Conservation (phyloP, 768 basidiomycete species). For the Amanita pseudoporphyria region DNA sequence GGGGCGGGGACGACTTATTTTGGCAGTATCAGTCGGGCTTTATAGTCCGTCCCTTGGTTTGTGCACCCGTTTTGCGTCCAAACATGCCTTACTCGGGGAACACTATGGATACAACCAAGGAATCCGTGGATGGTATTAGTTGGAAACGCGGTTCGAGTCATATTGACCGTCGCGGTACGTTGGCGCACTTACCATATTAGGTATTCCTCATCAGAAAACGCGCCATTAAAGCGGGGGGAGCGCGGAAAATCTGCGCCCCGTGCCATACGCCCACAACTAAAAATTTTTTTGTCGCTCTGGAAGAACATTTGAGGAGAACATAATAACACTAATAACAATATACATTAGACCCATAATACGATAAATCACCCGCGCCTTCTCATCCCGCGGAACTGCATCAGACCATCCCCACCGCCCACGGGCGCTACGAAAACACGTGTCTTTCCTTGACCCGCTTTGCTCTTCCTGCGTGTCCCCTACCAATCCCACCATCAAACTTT, state of each 20-base stretch:
- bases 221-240: background rate
- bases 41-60: conserved; percentile 2
- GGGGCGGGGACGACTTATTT: conserved; percentile 1
- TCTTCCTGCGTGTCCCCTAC: conserved; percentile 3
- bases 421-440: conserved; percentile 12
- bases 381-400: conserved; percentile 22
- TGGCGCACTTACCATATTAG: background rate
- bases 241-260: background rate
- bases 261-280: background rate
- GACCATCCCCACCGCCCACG: conserved; percentile 35
- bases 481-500: conserved; percentile 11
- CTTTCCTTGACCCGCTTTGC: conserved; percentile 10
- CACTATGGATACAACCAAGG: background rate
- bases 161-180: background rate
- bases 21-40: background rate
- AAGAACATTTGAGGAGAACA: background rate
- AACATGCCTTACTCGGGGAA: background rate
- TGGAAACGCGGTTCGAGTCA: conserved; percentile 6
- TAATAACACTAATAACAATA: background rate
- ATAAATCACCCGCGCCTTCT: background rate
- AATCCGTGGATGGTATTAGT: background rate
- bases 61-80: background rate
- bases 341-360: background rate
- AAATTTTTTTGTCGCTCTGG: background rate
- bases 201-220: background rate